Conservation (phyloP, 352 stramenopile genomes). For the Elongisporangium undulatum region DNA sequence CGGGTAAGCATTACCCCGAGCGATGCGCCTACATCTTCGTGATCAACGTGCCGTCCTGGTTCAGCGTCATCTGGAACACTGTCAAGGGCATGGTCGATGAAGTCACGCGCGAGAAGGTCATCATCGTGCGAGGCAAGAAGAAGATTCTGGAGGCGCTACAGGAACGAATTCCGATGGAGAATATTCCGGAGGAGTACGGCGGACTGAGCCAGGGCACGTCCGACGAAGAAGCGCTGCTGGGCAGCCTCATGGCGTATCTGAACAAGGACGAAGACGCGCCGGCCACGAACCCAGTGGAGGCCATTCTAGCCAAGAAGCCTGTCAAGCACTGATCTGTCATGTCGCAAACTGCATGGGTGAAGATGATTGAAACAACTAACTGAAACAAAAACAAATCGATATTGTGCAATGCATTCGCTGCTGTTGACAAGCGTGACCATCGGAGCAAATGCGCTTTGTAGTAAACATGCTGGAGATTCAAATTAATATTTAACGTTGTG, state of each 20-base stretch:
- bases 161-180: constrained; percentile 67
- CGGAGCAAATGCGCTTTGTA: too few relatives aligned
- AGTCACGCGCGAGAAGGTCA: constrained; percentile 92
- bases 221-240: constrained; percentile 65
- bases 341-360: background rate
- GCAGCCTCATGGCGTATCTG: constrained; percentile 66
- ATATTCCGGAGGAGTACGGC: constrained; percentile 79
- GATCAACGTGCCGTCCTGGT: constrained; percentile 94
- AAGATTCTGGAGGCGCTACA: constrained; percentile 76
- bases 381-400: background rate
- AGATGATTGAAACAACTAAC: background rate
- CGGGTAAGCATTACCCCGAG: constrained; percentile 91
- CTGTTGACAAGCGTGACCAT: background rate
- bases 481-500: background rate
- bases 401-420: background rate
- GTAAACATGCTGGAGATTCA: background rate
- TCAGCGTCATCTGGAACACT: constrained; percentile 91
- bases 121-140: constrained; percentile 82
- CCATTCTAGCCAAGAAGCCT: constrained; percentile 38
- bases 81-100: constrained; percentile 92
- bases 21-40: constrained; percentile 92
- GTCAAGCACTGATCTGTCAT: constrained; percentile 26
- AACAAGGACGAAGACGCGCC: constrained; percentile 60
- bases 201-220: constrained; percentile 58
- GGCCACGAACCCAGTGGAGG: constrained; percentile 49